phyloP scores from a whole-genome alignment of 2,329 filamentous ascomycete species.

The Clarireedia hainanense region DNA sequence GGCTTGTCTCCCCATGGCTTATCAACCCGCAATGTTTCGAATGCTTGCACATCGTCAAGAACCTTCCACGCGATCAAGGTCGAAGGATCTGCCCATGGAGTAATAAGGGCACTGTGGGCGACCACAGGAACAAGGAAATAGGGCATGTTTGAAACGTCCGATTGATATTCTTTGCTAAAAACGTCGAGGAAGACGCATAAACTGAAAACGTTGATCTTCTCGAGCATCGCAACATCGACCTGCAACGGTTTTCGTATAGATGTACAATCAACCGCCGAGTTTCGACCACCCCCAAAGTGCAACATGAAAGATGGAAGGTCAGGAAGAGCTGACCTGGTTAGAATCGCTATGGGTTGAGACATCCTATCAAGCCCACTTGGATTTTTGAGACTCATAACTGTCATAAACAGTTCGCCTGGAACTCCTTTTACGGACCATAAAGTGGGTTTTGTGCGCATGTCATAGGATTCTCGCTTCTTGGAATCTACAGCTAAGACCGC shows the following conservation, averaged over 20 bases:
- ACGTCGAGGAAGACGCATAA: constrained; percentile 71
- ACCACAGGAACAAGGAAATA: constrained; percentile 71
- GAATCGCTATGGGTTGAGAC: constrained; percentile 58
- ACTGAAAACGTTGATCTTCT: constrained; percentile 62
- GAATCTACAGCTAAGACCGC: constrained; percentile 73
- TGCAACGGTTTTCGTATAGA: constrained; percentile 37
- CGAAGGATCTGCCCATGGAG: constrained; percentile 10
- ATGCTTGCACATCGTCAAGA: constrained; percentile 28
- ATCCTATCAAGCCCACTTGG: constrained; percentile 48
- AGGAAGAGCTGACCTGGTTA: constrained; percentile 62
- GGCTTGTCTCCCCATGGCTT: constrained; percentile 27
- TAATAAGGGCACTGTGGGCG: constrained; percentile 1
- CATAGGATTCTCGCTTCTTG: constrained; percentile 66
- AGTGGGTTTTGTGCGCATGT: constrained; percentile 70
- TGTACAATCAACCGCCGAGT: constrained; percentile 48
- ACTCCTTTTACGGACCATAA: constrained; percentile 53
- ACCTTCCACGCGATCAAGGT: constrained; percentile 52
- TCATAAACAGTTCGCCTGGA: constrained; percentile 51
- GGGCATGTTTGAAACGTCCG: constrained; percentile 55
- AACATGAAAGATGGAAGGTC: constrained; percentile 60
- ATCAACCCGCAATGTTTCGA: constrained; percentile 31
- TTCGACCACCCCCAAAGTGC: constrained; percentile 57
- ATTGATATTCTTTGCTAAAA: constrained; percentile 80
- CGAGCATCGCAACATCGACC: constrained; percentile 37
- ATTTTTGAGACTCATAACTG: constrained; percentile 49